A percentile compares a stretch with the other conserved stretches of the same genome.
Evolutionary conservation across 2,329 filamentous ascomycete species (phyloP).

Genomic region (Aureobasidium namibiae): DNA sequence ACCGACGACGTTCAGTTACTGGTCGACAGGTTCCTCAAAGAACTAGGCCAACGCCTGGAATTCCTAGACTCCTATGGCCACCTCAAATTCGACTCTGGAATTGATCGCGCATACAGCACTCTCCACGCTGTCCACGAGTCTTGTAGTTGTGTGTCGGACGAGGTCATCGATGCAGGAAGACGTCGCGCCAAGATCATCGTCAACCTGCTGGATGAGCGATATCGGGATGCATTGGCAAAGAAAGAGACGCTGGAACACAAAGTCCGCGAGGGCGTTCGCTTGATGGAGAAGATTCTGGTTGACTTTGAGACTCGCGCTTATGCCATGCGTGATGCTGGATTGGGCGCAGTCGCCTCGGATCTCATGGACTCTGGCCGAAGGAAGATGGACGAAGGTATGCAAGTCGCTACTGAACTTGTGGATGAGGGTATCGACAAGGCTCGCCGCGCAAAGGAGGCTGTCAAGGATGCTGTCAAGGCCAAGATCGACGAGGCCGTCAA

Average conservation of each 20-base stretch:
- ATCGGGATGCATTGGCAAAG: constrained; percentile 74
- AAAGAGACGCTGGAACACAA: constrained; percentile 89
- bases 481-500: constrained; percentile 79
- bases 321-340: constrained; percentile 67
- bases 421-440: constrained; percentile 77
- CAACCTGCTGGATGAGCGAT: constrained; percentile 80
- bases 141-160: constrained; percentile 83
- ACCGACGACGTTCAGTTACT: constrained; percentile 40
- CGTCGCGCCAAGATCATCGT: constrained; percentile 81
- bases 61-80: constrained; percentile 84
- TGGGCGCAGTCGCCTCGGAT: constrained; percentile 62
- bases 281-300: constrained; percentile 76
- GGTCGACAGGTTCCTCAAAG: constrained; percentile 71
- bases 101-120: constrained; percentile 77
- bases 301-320: constrained; percentile 79
- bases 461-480: constrained; percentile 30
- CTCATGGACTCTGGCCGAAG: constrained; percentile 72
- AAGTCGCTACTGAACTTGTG: constrained; percentile 65
- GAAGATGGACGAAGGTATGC: constrained; percentile 71
- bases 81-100: constrained; percentile 70
- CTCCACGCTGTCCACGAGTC: constrained; percentile 78
- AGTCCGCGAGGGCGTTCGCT: constrained; percentile 73
- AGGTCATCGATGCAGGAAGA: constrained; percentile 78
- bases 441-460: constrained; percentile 50
- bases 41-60: constrained; percentile 79